Percentiles rank a stretch among this genome's conserved stretches.
These are phyloP conservation scores for Dichotomopilus funicola DNA, from an alignment of 2,329 filamentous ascomycete genomes.

Conservation along the genomic window DNA sequence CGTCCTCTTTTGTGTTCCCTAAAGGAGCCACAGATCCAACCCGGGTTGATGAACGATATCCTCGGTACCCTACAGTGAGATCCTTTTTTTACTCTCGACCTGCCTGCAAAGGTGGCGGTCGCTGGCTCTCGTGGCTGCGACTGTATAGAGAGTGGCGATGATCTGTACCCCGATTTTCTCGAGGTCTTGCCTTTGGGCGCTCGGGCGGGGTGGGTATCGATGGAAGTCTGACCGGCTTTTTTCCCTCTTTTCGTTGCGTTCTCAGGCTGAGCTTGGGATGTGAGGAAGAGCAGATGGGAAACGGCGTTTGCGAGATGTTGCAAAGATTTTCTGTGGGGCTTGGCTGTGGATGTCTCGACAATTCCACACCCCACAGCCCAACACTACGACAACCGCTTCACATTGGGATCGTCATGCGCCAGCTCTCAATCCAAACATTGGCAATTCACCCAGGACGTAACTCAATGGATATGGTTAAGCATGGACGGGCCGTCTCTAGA, in stretches of 20 bases:
- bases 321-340: no score
- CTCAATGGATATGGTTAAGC: no score
- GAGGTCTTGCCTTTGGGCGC: slow-evolving; percentile 71
- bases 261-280: slow-evolving; percentile 40
- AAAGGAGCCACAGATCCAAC: slow-evolving; percentile 90
- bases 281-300: slow-evolving; percentile 43
- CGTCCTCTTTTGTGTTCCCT: slow-evolving; percentile 85
- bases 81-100: slow-evolving; percentile 50
- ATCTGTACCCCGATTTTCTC: slow-evolving; percentile 68
- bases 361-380: no score
- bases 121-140: slow-evolving; percentile 21
- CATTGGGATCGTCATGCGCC: no score
- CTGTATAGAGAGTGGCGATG: slow-evolving; percentile 90
- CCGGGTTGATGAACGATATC: slow-evolving; percentile 92
- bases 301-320: no score
- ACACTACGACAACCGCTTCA: no score
- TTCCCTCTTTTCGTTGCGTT: slow-evolving; percentile 51
- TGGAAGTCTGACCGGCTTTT: slow-evolving; percentile 79
- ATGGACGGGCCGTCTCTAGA: no score
- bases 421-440: no score
- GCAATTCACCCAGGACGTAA: no score
- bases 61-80: slow-evolving; percentile 83
- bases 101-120: slow-evolving; percentile 57
- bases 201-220: slow-evolving; percentile 71
- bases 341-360: no score